A percentile compares a stretch with the other conserved stretches of the same genome.
phyloP scores from a whole-genome alignment of 768 basidiomycete species.

The Austroboletus eburneus region DNA sequence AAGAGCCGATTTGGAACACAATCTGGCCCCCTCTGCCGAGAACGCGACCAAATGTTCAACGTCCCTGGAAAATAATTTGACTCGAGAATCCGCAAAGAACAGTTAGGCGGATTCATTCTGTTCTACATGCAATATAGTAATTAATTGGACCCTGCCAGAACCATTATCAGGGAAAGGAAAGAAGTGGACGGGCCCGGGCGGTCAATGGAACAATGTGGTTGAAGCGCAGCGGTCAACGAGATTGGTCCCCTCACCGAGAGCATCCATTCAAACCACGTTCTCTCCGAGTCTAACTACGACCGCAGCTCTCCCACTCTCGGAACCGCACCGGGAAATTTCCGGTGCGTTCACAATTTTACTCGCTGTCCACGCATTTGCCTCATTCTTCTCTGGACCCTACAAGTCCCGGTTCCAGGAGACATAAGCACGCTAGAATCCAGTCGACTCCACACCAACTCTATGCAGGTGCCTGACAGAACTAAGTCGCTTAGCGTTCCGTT shows the following conservation, averaged over 20 bases:
- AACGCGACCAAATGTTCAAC: not conserved
- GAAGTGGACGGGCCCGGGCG: not conserved
- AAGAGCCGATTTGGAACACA: slow-evolving; percentile 25
- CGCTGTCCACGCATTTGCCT: slow-evolving; percentile 10
- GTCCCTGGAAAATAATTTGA: not conserved
- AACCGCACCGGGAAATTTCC: slow-evolving; percentile 6
- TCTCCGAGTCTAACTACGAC: not conserved
- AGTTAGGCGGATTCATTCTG: slow-evolving; percentile 11
- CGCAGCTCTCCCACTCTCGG: not conserved
- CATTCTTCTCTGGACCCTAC: slow-evolving; percentile 6
- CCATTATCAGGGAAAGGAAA: slow-evolving; percentile 6
- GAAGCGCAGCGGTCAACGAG: not conserved
- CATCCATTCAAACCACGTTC: slow-evolving; percentile 6
- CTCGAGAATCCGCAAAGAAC: not conserved
- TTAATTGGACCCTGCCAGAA: slow-evolving; percentile 7
- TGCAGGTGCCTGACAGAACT: slow-evolving; percentile 9
- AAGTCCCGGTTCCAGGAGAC: slow-evolving; percentile 16
- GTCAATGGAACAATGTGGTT: not conserved
- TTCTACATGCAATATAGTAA: slow-evolving; percentile 2
- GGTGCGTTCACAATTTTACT: slow-evolving; percentile 15
- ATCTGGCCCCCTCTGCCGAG: not conserved
- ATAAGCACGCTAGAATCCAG: not conserved
- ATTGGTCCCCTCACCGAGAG: slow-evolving; percentile 3
- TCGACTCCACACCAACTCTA: slow-evolving; percentile 4
- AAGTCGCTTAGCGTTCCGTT: slow-evolving; percentile 35